These are phyloP conservation scores for Tuber indicum DNA, from an alignment of 495 filamentous ascomycete genomes.

Conservation along the genomic window DNA sequence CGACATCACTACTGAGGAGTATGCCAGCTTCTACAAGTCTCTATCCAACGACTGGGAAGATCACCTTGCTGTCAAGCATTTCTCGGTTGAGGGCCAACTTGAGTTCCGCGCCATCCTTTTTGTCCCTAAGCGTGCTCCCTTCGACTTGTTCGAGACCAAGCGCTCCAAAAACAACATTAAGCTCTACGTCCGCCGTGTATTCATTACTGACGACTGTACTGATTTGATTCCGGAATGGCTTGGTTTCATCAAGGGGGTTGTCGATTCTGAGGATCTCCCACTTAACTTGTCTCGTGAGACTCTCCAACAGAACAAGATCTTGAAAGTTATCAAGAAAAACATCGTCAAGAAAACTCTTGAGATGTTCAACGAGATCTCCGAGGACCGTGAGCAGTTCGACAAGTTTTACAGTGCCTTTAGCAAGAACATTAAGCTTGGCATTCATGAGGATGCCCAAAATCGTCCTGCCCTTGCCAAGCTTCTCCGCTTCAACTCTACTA, in stretches of 20 bases:
- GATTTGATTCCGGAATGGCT: constrained; percentile 99
- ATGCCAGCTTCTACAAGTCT: constrained; percentile 98
- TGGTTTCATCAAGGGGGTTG: constrained; percentile 98
- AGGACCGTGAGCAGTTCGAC: constrained; percentile 99
- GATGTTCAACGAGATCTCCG: constrained; percentile 96
- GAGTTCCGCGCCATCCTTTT: constrained; percentile 99
- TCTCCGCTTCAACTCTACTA: constrained; percentile 96
- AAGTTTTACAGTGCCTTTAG: constrained; percentile 99
- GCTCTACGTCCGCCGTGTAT: constrained; percentile 98
- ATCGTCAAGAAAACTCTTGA: constrained; percentile 99
- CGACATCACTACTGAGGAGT: constrained; percentile 95
- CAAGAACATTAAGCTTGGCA: constrained; percentile 99
- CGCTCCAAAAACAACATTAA: constrained; percentile 99
- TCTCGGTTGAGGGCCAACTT: constrained; percentile 99
- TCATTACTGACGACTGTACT: constrained; percentile 99
- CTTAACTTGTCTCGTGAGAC: constrained; percentile 99
- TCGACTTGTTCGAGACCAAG: constrained; percentile 99
- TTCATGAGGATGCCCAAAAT: constrained; percentile 99
- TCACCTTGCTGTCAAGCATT: constrained; percentile 98
- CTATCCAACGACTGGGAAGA: constrained; percentile 99
- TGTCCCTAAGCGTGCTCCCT: constrained; percentile 98
- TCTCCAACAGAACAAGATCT: constrained; percentile 99
- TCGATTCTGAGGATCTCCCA: constrained; percentile 98
- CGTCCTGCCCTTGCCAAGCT: constrained; percentile 90
- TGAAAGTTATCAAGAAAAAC: constrained; percentile 99